A percentile compares a stretch with the other conserved stretches of the same genome.
Evolutionary conservation across 148 eudicot genomes (phyloP).

Genomic region (Limonium bicolor): DNA sequence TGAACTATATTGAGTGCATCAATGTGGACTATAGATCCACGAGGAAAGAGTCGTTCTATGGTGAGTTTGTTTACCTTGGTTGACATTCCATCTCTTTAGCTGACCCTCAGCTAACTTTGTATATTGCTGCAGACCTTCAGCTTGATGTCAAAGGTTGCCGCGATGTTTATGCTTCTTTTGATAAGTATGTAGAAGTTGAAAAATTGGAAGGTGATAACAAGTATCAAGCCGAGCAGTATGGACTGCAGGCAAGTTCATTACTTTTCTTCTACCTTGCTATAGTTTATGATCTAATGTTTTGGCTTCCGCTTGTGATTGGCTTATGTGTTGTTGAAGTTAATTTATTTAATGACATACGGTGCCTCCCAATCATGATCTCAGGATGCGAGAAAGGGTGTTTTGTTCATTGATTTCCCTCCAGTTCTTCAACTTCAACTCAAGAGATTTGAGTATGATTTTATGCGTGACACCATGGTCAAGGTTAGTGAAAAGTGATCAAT

Average conservation of each 20-base stretch:
- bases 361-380: constrained; percentile 19
- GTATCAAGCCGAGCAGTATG: constrained; percentile 77
- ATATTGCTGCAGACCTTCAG: constrained; percentile 55
- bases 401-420: constrained; percentile 71
- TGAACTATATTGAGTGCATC: constrained; percentile 91
- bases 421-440: constrained; percentile 79
- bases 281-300: neutral
- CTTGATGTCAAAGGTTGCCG: constrained; percentile 96
- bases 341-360: no score
- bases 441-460: constrained; percentile 83
- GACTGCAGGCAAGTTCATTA: constrained; percentile 52
- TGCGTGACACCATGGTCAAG: constrained; percentile 92
- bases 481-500: constrained; percentile 17
- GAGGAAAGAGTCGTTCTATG: constrained; percentile 89
- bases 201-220: constrained; percentile 85
- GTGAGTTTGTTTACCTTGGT: constrained; percentile 21
- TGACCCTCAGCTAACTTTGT: constrained; percentile 1
- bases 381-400: constrained; percentile 91
- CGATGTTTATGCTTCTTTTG: constrained; percentile 94
- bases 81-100: neutral
- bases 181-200: constrained; percentile 95
- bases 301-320: no score
- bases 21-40: constrained; percentile 92
- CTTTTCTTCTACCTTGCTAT: neutral
- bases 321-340: no score